Percentiles rank a stretch among this genome's conserved stretches.
Evolutionary conservation across 352 stramenopile genomes (phyloP).

Genomic region (Aphanomyces cochlioides): DNA sequence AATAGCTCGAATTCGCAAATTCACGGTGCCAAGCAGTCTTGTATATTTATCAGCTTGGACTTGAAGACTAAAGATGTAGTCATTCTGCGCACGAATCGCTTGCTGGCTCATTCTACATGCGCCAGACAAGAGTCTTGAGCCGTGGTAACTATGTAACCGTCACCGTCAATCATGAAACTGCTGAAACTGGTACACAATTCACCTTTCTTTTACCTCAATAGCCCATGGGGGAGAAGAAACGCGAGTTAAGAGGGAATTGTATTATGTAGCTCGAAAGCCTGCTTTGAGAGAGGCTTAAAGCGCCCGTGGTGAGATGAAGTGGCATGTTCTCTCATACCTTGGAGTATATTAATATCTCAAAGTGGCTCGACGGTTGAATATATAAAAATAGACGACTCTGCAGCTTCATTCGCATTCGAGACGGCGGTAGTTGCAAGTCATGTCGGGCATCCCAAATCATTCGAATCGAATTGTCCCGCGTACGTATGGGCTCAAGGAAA

Average conservation of each 20-base stretch:
- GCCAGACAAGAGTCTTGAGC: not conserved
- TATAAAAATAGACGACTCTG: not conserved
- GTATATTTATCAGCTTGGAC: slow-evolving; percentile 78
- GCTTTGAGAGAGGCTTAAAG: no score
- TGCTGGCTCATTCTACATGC: slow-evolving; percentile 14
- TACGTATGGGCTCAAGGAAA: slow-evolving; percentile 76
- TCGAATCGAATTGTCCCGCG: slow-evolving; percentile 80
- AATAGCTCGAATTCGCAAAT: slow-evolving; percentile 60
- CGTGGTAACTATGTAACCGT: not conserved
- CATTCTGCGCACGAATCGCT: slow-evolving; percentile 45
- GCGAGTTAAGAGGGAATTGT: no score
- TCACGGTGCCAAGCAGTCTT: slow-evolving; percentile 61
- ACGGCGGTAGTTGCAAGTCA: slow-evolving; percentile 20
- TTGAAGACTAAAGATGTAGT: slow-evolving; percentile 81
- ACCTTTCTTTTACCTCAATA: no score
- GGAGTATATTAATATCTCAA: not conserved
- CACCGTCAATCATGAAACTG: not conserved
- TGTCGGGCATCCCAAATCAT: slow-evolving; percentile 77
- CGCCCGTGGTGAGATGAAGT: no score
- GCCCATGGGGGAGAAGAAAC: no score
- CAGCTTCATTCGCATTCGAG: no score
- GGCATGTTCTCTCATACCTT: no score
- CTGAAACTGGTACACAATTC: no score
- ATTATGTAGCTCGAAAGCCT: no score
- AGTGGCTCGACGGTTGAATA: not conserved